Base-by-base conservation (phyloP, 768 basidiomycete genomes). In the Mycena venus region DNA sequence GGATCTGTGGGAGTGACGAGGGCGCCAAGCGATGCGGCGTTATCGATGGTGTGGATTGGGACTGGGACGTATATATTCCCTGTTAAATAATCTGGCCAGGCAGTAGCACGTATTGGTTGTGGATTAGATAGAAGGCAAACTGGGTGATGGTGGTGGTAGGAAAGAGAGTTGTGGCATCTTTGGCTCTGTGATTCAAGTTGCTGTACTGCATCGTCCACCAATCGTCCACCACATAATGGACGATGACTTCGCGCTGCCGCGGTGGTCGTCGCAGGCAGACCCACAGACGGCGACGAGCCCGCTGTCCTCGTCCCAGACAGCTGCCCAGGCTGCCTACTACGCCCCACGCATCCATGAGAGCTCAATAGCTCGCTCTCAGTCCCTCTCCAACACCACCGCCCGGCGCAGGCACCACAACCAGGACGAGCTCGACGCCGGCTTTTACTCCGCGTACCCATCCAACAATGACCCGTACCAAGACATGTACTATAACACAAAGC, bases 221-320 rank as follows among this genome's bases (percentile, higher is more conserved):
- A 12, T 51, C 9, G n/a, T 51, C 8, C 17, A 51, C 10, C 49
- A 51, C 49, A 25, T 25, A 25, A 59, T 59, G 58, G 31, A 49
- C 44, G 38, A 55, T 21, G 68, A 70, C 34, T 61, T 62, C 85
- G 94, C 94, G 85, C 78, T 99, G 90, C 88, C 92, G 88, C 78
- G 90, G 90, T 91, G 90, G 93, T 92, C 84, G 87, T 76, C 92
- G 88, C 83, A 88, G 91, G 78, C 87, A 84, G 80, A 96, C 91
- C 75, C 87, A 8, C n/a, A 25, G 14, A 19, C 71, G 14, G 19
- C 63, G 0, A 42, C 62, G 31, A 32, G 44, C 90, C 76, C 88
- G 14, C 68, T 70, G 10, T 74, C 84, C 79, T 78, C 90, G 88
- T 75, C 85, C 42, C 78, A 83, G 66, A 77, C 83, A 78, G 70